Evolutionary conservation across 2,329 filamentous ascomycete species (phyloP).

Genomic region (Colletotrichum incanum): DNA sequence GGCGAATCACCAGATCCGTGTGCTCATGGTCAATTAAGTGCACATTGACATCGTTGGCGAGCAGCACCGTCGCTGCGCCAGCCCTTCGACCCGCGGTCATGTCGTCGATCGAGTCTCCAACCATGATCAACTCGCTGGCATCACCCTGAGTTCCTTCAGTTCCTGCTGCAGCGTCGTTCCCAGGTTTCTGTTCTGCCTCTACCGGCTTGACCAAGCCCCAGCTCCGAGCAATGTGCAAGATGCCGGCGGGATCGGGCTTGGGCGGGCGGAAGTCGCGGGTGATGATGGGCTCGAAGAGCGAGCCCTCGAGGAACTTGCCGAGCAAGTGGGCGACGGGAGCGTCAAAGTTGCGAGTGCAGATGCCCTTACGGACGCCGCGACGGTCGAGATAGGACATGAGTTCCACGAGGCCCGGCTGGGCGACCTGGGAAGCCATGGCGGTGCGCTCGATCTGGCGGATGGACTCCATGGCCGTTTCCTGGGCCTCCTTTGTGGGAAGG

Average conservation of each 20-base stretch:
- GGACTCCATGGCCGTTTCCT: conserved; percentile 77
- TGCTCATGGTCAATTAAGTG: conserved; percentile 79
- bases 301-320: conserved; percentile 78
- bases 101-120: conserved; percentile 90
- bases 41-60: conserved; percentile 86
- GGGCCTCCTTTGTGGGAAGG: conserved; percentile 73
- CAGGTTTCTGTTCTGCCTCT: conserved; percentile 9
- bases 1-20: conserved; percentile 81
- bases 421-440: conserved; percentile 85
- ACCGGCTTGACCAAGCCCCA: conserved; percentile 72
- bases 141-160: conserved; percentile 50
- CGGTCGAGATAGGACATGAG: conserved; percentile 88
- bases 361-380: conserved; percentile 79
- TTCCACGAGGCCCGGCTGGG: conserved; percentile 83
- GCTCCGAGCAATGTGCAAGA: conserved; percentile 84
- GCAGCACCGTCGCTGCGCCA: conserved; percentile 90
- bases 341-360: conserved; percentile 96
- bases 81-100: conserved; percentile 89
- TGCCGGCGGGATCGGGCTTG: conserved; percentile 90
- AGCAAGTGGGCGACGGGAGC: conserved; percentile 83
- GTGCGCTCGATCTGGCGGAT: conserved; percentile 85
- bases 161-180: conserved; percentile 6
- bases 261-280: conserved; percentile 87
- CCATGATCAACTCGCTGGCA: conserved; percentile 72
- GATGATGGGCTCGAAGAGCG: conserved; percentile 83